Percentiles rank a stretch among this genome's conserved stretches.
Conservation (phyloP, 2,329 filamentous ascomycete genomes). For the Thielaviopsis euricoi region DNA sequence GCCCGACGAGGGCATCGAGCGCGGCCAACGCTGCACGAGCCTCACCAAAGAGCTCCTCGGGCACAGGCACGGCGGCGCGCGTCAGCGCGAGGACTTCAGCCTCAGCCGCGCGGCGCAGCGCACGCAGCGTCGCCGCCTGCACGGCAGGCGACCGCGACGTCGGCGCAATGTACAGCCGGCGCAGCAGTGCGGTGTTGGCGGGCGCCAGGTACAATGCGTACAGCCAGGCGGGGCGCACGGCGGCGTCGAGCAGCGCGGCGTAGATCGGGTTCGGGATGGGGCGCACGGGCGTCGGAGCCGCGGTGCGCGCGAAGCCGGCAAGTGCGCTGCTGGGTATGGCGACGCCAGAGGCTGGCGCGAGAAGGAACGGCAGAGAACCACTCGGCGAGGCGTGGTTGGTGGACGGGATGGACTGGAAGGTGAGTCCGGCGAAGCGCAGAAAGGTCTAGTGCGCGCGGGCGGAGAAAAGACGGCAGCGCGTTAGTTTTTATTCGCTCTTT, state of each 20-base stretch:
- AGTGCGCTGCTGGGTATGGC: conserved; percentile 23
- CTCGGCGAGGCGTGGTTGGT: conserved; percentile 89
- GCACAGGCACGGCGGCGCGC: conserved; percentile 22
- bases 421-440: conserved; percentile 57
- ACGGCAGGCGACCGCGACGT: conserved; percentile 45
- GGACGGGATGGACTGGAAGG: conserved; percentile 51
- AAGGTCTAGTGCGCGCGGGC: conserved; percentile 43
- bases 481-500: too few species aligned
- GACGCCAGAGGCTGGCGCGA: conserved; percentile 30
- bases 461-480: not conserved
- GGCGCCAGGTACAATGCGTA: conserved; percentile 66
- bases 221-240: conserved; percentile 73
- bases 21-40: conserved; percentile 30
- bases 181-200: conserved; percentile 51
- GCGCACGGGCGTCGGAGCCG: conserved; percentile 23
- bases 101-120: conserved; percentile 57
- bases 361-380: conserved; percentile 74
- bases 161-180: conserved; percentile 53
- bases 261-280: conserved; percentile 55
- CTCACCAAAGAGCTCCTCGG: conserved; percentile 24
- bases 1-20: conserved; percentile 25
- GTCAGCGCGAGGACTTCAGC: conserved; percentile 53
- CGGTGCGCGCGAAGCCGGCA: conserved; percentile 16
- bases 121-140: conserved; percentile 41
- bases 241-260: conserved; percentile 56